Evolutionary conservation across 306 rosid species (phyloP), one percentile per base, ranked within the genome.

Genomic region (Myrica gale): DNA sequence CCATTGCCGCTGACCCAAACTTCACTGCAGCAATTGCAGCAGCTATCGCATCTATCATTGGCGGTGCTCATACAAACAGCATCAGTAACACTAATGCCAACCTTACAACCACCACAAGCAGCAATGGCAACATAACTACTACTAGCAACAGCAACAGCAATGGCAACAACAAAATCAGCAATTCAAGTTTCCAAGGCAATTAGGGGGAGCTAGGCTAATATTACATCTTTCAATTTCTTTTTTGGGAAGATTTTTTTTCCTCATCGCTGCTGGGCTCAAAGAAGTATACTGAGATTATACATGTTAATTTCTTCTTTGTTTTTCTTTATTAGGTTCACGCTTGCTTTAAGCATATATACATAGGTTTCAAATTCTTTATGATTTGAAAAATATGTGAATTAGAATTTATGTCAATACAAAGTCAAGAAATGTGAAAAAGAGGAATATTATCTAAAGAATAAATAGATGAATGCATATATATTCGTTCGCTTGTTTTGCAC

Each of bases 1-100:
- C 97, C 81, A 91, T 94, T n/a, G 85, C 92, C 0, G 78, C 90
- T 10, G 90, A 92, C 44, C 98, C 97, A 0, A 92, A 80, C 70
- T 85, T 89, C 84, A 80, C 94, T 4, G 87, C 96, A 0, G 93
- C 92, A 16, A 56, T 94, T 61, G 93, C 88, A 0, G 87, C 93
- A 1, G 95, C 97, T 39, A 83, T 90, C 61, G 76, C 89, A 43
- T 89, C 96, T 37, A 72, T 89, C 5, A 86, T 92, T 58, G 87
- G 90, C 44, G 84, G 79, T 50, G 85, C 82, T 72, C 85, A 84
- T 10, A 76, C 79, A 17, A 85, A 68, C 72, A 80, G 74, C 77
- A 84, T 51, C 5, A 54, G 39, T 37, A 46, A 41, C 68, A 73
- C 3, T 66, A 75, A 70, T 47, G 69, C 41, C 1, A 74, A 61